A percentile compares a stretch with the other conserved stretches of the same genome.
phyloP scores from a whole-genome alignment of 2,329 filamentous ascomycete species.

The Trichophyton simii region DNA sequence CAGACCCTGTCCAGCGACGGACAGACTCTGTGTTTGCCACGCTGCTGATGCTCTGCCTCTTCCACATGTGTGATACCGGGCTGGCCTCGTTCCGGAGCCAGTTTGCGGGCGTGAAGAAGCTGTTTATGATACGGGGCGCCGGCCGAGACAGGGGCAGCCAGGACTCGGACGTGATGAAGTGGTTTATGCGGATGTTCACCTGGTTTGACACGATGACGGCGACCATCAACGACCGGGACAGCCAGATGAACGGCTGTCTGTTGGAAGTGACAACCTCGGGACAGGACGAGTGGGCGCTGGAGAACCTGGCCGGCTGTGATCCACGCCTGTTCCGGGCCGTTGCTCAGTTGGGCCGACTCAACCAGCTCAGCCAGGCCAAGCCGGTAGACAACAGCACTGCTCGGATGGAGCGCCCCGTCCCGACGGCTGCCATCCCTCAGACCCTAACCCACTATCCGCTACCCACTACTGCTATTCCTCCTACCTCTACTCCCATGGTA shows the following conservation, averaged over 20 bases:
- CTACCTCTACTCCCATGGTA: constrained; percentile 14
- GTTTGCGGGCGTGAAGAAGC: constrained; percentile 83
- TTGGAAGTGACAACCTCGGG: constrained; percentile 53
- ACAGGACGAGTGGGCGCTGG: constrained; percentile 58
- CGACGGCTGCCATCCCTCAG: constrained; percentile 24
- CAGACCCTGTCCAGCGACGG: constrained; percentile 59
- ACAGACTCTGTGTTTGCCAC: constrained; percentile 82
- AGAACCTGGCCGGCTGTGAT: constrained; percentile 82
- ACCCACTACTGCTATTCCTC: constrained; percentile 16
- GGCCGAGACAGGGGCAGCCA: constrained; percentile 35
- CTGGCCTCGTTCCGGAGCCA: constrained; percentile 89
- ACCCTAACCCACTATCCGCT: constrained; percentile 20
- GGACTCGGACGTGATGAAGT: constrained; percentile 54
- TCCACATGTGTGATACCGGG: constrained; percentile 85
- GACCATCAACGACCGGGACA: constrained; percentile 81
- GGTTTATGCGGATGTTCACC: constrained; percentile 87
- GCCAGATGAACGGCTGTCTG: constrained; percentile 55
- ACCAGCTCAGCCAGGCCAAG: constrained; percentile 62
- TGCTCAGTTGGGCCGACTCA: constrained; percentile 68
- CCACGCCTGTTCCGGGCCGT: constrained; percentile 76
- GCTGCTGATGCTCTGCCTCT: constrained; percentile 76
- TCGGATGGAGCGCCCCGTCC: constrained; percentile 15
- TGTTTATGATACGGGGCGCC: constrained; percentile 62
- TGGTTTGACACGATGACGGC: constrained; percentile 91
- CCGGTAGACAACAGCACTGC: constrained; percentile 22